A percentile compares a stretch with the other conserved stretches of the same genome.
Evolutionary conservation across 2,329 filamentous ascomycete genomes (phyloP).

Genomic region (Diaporthe capsici): DNA sequence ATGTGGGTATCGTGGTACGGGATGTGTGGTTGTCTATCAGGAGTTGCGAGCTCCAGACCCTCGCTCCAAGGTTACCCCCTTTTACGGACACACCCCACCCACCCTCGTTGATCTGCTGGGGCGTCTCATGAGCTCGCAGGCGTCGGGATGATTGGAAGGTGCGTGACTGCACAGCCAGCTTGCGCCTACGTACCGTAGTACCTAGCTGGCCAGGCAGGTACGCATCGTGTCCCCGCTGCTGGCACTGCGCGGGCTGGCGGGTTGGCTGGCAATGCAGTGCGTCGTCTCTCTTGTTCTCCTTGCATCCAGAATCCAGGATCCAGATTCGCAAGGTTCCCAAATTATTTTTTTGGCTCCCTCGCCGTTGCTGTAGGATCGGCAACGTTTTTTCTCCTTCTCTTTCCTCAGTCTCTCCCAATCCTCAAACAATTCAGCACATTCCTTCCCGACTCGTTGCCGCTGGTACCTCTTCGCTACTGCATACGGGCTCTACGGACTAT

Average conservation of each 20-base stretch:
- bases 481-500: conserved; percentile 22
- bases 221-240: conserved; percentile 8
- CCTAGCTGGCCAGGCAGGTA: conserved; percentile 14
- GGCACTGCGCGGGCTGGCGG: conserved; percentile 6
- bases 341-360: conserved; percentile 28
- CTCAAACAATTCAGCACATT: conserved; percentile 22
- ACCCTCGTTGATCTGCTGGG: conserved; percentile 27
- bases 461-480: conserved; percentile 39
- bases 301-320: conserved; percentile 10
- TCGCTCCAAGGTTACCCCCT: conserved; percentile 31
- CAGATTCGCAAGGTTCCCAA: conserved; percentile 36
- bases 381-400: conserved; percentile 39
- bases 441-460: conserved; percentile 35
- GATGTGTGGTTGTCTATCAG: conserved; percentile 17
- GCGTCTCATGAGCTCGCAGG: conserved; percentile 31
- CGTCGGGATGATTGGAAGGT: conserved; percentile 32
- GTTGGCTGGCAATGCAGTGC: not conserved
- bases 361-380: conserved; percentile 37
- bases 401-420: conserved; percentile 10
- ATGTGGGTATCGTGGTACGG: conserved; percentile 4
- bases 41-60: conserved; percentile 32
- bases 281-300: conserved; percentile 12
- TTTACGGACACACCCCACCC: conserved; percentile 38
- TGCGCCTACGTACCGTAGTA: conserved; percentile 16
- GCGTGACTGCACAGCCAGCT: conserved; percentile 34